Evolutionary conservation across 345 rosid genomes (phyloP).

Genomic region (Eucalyptus cloeziana): DNA sequence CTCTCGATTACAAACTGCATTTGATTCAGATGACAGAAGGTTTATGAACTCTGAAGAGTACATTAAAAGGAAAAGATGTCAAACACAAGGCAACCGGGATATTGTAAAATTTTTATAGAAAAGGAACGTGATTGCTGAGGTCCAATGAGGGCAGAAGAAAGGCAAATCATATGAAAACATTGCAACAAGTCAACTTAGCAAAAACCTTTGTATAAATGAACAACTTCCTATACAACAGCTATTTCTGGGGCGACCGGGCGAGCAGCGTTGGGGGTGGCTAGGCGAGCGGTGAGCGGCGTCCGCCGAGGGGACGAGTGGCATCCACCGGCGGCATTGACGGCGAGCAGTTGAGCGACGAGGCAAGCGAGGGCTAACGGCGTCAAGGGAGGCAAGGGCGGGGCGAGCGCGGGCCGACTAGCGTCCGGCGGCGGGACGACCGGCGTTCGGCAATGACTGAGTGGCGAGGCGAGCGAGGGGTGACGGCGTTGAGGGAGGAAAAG

Average conservation of each 20-base stretch:
- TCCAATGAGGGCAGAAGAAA: not conserved
- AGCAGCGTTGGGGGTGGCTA: too few relatives aligned
- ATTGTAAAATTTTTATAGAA: not conserved
- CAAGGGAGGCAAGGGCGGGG: too few relatives aligned
- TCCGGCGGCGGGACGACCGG: too few relatives aligned
- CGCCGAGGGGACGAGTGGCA: too few relatives aligned
- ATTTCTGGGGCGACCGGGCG: accelerated
- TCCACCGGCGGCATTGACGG: accelerated
- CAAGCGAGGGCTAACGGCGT: too few relatives aligned
- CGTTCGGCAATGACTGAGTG: accelerated
- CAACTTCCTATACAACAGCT: not conserved
- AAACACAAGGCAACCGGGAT: not conserved
- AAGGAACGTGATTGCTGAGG: not conserved
- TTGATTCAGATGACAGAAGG: too few relatives aligned
- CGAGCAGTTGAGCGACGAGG: too few relatives aligned
- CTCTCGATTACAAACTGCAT: too few relatives aligned
- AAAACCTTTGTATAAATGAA: not conserved
- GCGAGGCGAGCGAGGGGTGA: too few relatives aligned
- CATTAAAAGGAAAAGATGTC: not conserved
- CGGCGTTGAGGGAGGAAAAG: too few relatives aligned
- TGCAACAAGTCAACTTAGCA: not conserved
- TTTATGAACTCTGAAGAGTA: slow-evolving; percentile 59
- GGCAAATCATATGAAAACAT: not conserved
- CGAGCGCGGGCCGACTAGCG: too few relatives aligned
- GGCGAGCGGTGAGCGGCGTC: too few relatives aligned